Percentiles rank a stretch among this genome's conserved stretches.
Evolutionary conservation across 2,329 filamentous ascomycete species (phyloP).

Genomic region (Aphanocladium album): DNA sequence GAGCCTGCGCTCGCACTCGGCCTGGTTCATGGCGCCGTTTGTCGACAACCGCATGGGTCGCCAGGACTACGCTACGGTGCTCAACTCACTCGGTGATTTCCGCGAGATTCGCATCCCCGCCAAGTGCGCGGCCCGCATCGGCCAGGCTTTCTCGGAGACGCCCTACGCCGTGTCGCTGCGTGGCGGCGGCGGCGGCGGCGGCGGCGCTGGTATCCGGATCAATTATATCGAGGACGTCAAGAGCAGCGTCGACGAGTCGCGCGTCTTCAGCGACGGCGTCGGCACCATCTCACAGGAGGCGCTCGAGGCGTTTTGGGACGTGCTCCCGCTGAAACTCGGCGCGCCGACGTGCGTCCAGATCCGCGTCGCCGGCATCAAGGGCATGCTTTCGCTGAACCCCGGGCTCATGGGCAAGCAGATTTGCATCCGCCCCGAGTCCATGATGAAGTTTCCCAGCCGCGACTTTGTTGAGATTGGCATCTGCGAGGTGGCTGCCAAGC

Average conservation of each 20-base stretch:
- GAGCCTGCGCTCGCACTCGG: slow-evolving; percentile 65
- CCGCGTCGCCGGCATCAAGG: slow-evolving; percentile 68
- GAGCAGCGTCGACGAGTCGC: slow-evolving; percentile 35
- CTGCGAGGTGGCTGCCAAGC: slow-evolving; percentile 62
- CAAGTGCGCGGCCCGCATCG: slow-evolving; percentile 54
- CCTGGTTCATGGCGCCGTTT: slow-evolving; percentile 57
- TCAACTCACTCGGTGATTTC: slow-evolving; percentile 48
- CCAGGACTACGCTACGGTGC: slow-evolving; percentile 38
- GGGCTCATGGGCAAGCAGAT: slow-evolving; percentile 54
- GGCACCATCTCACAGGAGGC: slow-evolving; percentile 64
- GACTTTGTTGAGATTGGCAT: slow-evolving; percentile 59
- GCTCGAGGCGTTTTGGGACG: slow-evolving; percentile 54
- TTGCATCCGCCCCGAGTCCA: slow-evolving; percentile 60
- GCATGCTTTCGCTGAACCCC: slow-evolving; percentile 68
- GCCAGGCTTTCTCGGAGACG: slow-evolving; percentile 71
- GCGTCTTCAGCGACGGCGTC: slow-evolving; percentile 74
- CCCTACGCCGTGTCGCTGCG: slow-evolving; percentile 53
- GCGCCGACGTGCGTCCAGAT: slow-evolving; percentile 69
- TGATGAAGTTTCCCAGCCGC: slow-evolving; percentile 69
- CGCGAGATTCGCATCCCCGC: slow-evolving; percentile 46
- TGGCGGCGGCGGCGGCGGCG: slow-evolving; percentile 25
- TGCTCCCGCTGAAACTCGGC: slow-evolving; percentile 41
- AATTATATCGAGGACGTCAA: slow-evolving; percentile 46
- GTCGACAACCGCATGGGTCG: slow-evolving; percentile 26
- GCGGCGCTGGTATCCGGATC: no score